Evolutionary conservation across 192 early-diverging fungal species (phyloP).

Genomic region (Rhizophlyctis rosea): DNA sequence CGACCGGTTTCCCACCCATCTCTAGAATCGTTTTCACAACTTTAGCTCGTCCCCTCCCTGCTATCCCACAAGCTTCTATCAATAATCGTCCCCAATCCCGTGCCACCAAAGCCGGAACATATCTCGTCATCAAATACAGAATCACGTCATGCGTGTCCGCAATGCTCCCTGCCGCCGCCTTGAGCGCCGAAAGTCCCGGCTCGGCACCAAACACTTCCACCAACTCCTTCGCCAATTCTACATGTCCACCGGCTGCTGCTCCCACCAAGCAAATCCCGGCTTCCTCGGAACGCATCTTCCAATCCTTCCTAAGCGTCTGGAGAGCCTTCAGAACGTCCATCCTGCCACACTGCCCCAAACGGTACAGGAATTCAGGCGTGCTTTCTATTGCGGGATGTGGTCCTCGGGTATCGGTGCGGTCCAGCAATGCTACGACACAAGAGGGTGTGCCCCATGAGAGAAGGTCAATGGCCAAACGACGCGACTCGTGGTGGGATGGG

Average conservation of each 20-base stretch:
- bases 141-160: neutral
- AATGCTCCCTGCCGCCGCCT: neutral
- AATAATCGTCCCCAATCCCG: neutral
- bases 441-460: neutral
- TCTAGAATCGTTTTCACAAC: neutral
- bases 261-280: neutral
- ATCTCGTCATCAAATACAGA: neutral
- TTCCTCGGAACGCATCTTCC: neutral
- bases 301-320: neutral
- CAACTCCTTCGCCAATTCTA: neutral
- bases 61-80: neutral
- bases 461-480: neutral
- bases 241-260: neutral
- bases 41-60: neutral
- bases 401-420: slow-evolving; percentile 1
- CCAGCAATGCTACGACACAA: neutral
- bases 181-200: neutral
- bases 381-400: neutral
- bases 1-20: neutral
- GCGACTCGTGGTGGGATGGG: neutral
- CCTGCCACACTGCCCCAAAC: neutral
- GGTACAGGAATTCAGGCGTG: neutral
- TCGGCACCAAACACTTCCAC: neutral
- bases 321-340: neutral
- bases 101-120: neutral